Evolutionary conservation across 1,284 basidiomycete species (phyloP), one percentile per base, ranked within the genome.

Genomic region (Trichosporon sp.): DNA sequence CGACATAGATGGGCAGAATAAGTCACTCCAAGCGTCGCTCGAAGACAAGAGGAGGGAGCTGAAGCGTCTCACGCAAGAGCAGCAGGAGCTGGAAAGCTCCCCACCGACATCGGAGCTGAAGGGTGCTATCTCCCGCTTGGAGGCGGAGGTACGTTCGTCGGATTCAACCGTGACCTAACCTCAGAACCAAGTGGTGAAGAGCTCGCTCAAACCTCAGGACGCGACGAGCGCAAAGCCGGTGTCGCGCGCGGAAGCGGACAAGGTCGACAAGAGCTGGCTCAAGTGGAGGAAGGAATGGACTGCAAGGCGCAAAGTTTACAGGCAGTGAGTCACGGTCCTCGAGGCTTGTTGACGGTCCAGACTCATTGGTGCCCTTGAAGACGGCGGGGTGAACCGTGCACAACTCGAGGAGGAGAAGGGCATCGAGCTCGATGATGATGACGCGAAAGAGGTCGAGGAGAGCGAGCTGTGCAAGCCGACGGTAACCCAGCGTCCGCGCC

Each of bases 51-150:
- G 89, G 76, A 89, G 89, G 76, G 66, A 79, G 0, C 79, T 90
- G 21, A 90, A 88, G 79, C 75, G 83, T 27, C 76, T 86, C 9
- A 18, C 31, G 1, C 12, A 71, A 93, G 92, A 92, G 68, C 84
- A 93, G 1, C 79, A 84, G 11, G 88, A 86, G 76, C 80, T 90
- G 53, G 90, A 87, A 75, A 83, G 81, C 23, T 85, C 86, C 8
- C 91, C 91, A 0, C 91, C 90, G 32, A 90, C 93, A 70, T 81
- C 80, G 2, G 89, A 92, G 68, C 84, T 95, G 2, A 68, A 66
- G 2, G 67, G 62, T 7, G 76, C 74, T 44, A 81, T 84, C 62
- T 65, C 72, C n/a, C 68, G 69, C 1, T 63, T 81, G 35, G 67
- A 78, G 42, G 68, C 71, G 12, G 76, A 82, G 70, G 83, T 83